These are phyloP conservation scores for Ambrosia hybrid DNA, from an alignment of 140 eudicot genomes.

Conservation along the genomic window DNA sequence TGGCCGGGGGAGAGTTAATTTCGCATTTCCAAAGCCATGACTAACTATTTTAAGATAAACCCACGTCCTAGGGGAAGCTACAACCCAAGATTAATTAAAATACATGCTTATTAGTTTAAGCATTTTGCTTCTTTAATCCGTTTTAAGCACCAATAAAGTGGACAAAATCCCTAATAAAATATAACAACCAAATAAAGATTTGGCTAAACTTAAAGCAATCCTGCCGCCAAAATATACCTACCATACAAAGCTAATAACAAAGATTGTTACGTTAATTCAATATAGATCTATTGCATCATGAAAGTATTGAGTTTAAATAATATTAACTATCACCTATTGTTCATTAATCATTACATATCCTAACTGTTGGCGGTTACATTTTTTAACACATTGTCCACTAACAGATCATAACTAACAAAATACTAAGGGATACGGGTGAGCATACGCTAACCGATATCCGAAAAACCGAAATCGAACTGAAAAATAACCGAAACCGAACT, in stretches of 20 bases:
- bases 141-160: conserved; percentile 30
- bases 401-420: too few relatives aligned
- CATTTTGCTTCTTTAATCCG: conserved; percentile 31
- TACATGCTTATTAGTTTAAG: not conserved
- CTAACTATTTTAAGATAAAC: not conserved
- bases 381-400: too few relatives aligned
- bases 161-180: not conserved
- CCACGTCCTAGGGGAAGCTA: not conserved
- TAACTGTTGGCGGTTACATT: too few relatives aligned
- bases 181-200: conserved; percentile 3
- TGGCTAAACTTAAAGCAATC: conserved; percentile 31
- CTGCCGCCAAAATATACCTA: conserved; percentile 27
- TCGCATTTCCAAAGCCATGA: not conserved
- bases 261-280: too few relatives aligned
- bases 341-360: too few relatives aligned
- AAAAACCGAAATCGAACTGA: too few relatives aligned
- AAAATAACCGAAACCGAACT: too few relatives aligned
- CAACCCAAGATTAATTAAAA: not conserved
- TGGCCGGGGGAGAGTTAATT: not conserved
- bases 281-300: too few relatives aligned
- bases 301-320: too few relatives aligned
- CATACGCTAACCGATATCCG: too few relatives aligned
- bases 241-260: not conserved
- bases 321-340: too few relatives aligned
- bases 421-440: too few relatives aligned